Conservation (phyloP, 2,329 filamentous ascomycete genomes). For the Pestalotiopsis sp. region DNA sequence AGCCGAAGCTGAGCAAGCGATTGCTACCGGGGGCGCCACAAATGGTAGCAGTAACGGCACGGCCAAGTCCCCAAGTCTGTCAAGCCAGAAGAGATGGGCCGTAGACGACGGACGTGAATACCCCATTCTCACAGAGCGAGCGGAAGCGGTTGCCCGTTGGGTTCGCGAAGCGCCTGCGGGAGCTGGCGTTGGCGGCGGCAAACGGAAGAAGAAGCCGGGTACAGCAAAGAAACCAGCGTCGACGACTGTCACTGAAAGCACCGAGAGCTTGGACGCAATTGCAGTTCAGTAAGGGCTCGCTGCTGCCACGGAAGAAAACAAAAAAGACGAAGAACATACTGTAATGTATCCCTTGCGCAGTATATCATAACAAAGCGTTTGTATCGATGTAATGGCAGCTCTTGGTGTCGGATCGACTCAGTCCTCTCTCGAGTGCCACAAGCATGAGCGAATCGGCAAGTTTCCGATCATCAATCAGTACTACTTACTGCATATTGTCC, state of each 20-base stretch:
- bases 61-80: conserved; percentile 20
- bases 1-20: conserved; percentile 52
- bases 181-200: conserved; percentile 25
- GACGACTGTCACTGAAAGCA: not conserved
- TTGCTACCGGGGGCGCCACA: conserved; percentile 21
- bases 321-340: not conserved
- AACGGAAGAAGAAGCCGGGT: conserved; percentile 32
- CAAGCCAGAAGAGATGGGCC: conserved; percentile 54
- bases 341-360: not conserved
- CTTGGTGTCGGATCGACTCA: not conserved
- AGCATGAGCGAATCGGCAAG: conserved; percentile 2
- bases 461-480: not conserved
- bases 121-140: conserved; percentile 68
- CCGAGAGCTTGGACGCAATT: conserved; percentile 1
- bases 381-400: not conserved
- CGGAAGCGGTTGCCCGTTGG: conserved; percentile 69
- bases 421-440: not conserved
- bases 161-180: conserved; percentile 56
- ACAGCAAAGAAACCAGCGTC: conserved; percentile 20
- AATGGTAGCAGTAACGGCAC: conserved; percentile 7
- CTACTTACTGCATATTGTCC: not conserved
- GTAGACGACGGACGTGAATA: conserved; percentile 69
- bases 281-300: not conserved
- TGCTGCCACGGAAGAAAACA: not conserved
- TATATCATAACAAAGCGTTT: not conserved